Evolutionary conservation across 441 rosid genomes (phyloP), one percentile per base, ranked within the genome.

Genomic region (Populus tomentosa): DNA sequence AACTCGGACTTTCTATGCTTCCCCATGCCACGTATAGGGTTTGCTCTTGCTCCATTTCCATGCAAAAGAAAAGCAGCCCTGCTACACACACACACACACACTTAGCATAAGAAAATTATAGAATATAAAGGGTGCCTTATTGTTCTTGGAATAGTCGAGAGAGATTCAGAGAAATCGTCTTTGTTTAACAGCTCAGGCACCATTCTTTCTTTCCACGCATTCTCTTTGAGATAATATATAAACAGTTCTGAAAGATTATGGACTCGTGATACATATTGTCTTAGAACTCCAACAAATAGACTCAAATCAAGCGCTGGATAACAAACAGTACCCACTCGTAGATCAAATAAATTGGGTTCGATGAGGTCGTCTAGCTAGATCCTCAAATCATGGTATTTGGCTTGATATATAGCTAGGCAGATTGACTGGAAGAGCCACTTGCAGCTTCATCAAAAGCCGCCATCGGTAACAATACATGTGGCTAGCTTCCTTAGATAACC

Each of bases 1-100:
- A 88, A 85, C 87, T 82, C 86, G 78, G 89, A 88, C 91, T 90
- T 90, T 82, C 84, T 73, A 73, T 81, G 75, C 80, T 82, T 83
- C 74, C 61, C 10, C 77, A 30, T 86, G 88, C 85, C 89, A 88
- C 88, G 84, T 84, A 35, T 76, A 56, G 26, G 26, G 8, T 65
- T 75, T 59, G 70, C 10, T 56, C 28, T 69, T 70, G 74, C 67
- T 71, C 69, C 64, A 75, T 81, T 80, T 70, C 80, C 84, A 84
- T 84, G 86, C 86, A 81, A 71, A 72, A 40, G 38, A 68, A 50
- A 71, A 53, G 59, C 62, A 7, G 23, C 75, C 13, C 73, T 59
- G 9, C 20, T 40, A 42, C 63, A 35, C 4, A 28, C 3, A 26
- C 1, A 26, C 1, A 28, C 3, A 50, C 14, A 46, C n/a, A 20